Evolutionary conservation across 1,284 basidiomycete species (phyloP), one percentile per base, ranked within the genome.

Genomic region (Puccinia horiana): DNA sequence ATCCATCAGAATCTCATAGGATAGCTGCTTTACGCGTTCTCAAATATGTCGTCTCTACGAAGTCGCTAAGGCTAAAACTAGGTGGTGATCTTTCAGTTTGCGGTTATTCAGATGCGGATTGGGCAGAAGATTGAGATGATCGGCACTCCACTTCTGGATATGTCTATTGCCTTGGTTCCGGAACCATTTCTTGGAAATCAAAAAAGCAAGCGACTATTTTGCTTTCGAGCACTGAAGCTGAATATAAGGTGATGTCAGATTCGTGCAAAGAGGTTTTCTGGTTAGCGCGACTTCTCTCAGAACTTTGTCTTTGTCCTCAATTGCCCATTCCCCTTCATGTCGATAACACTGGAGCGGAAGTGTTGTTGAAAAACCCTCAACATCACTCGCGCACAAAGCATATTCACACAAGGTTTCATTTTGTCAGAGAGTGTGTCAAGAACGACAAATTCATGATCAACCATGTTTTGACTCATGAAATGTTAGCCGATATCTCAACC

Each of bases 361-460:
- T 40, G 0, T 12, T 72, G 6, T 35, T 40, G 18, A 44, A 49
- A 14, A 75, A 75, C 56, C 73, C 73, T 0, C 18, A 40, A 26
- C 49, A 75, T 35, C 73, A 75, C n/a, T 75, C 73, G 5, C 6
- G 49, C 0, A 56, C 73, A 1, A 54, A 75, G 32, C 73, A 75
- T 37, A 56, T 56, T 73, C 20, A 73, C 44, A 40, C 44, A 4
- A 0, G 44, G 18, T 44, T 49, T 32, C 70, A 73, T 29, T 73
- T n/a, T 23, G n/a, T 49, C 20, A 2, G 70, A 44, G 40, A 73
- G 23, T 49, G 44, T 23, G 70, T 73, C 14, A 44, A 69, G 29
- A 0, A 35, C 11, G 32, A 26, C 12, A 69, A 20, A 12, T 20
- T 69, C 16, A 12, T 11, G 16, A 23, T 69, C 16, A 2, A 35